Evolutionary conservation across 2,329 filamentous ascomycete species (phyloP), one percentile per base, ranked within the genome.

Genomic region (Trichoderma sp.): DNA sequence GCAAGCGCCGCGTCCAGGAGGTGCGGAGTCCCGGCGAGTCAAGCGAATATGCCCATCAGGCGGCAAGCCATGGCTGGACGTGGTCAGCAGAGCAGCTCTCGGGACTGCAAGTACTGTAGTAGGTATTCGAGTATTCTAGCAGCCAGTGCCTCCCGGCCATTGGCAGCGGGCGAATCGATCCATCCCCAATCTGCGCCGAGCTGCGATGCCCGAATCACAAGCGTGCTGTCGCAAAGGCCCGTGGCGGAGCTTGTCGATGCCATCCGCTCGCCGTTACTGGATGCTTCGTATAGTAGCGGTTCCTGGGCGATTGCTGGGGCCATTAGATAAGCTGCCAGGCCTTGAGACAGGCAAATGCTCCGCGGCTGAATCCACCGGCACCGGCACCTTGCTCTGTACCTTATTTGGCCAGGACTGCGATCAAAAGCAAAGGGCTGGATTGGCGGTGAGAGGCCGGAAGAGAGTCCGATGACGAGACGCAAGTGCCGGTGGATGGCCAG

Each of bases 401-500:
- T 21, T 56, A 30, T 28, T 16, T n/a, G 16, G 18, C 8, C 39
- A 43, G 39, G 6, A 43, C 18, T 56, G n/a, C 63, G 32, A n/a
- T 34, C 51, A 49, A 49, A 43, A 56, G 26, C 26, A 56, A 14
- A 56, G 54, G 6, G 18, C 28, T 59, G 26, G 64, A 66, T 66
- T 49, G 64, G 64, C 64, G 64, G 64, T 66, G 64, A 66, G 64
- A 34, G 59, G 28, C 30, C 63, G 64, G 64, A 59, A 46, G 5
- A 30, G 32, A 56, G 54, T 51, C 54, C 54, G 64, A 66, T 66
- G 54, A 49, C 39, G 28, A 51, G 64, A 66, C 64, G 54, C 64
- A 66, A 66, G 64, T 66, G 54, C 64, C 64, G 64, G 34, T 59
- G 39, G 54, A 51, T 66, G 54, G 64, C n/a, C 64, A 32, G 54